Evolutionary conservation across 768 basidiomycete genomes (phyloP), one percentile per base, ranked within the genome.

Genomic region (Lactarius vividus): DNA sequence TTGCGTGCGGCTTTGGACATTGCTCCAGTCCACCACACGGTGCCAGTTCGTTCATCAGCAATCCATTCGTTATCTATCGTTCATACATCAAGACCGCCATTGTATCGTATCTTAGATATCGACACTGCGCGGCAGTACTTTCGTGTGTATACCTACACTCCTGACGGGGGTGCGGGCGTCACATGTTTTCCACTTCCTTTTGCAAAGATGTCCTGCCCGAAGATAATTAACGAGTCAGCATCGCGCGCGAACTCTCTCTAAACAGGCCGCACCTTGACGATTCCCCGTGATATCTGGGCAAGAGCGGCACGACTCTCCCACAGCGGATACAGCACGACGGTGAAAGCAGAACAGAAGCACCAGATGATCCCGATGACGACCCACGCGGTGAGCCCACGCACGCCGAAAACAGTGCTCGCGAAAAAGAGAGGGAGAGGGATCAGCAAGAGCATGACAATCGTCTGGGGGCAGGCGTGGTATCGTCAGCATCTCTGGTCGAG

Each of bases 381-480:
- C 94, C 94, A 97, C 0, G 84, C 88, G 0, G 85, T 83, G 64
- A 93, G 80, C 6, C 89, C 91, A 11, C 76, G 70, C 46, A 83
- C 79, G 28, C 83, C 81, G 67, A 85, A 94, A 28, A 94, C 77
- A 35, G 90, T 88, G 49, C 83, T 82, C 0, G 92, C 87, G 74
- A 90, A 91, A 81, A 96, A 96, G 9, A 96, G 80, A 2, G 94
- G 94, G 1, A 97, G 76, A 0, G 94, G 96, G 61, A 97, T 85
- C 62, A 93, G 61, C 70, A 94, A 77, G 70, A 92, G 81, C 71
- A 92, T 77, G 6, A 92, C 72, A 33, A 88, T 56, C 59, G 85
- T 81, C 88, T 85, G 70, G 15, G 61, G 29, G 37, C 10, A 52
- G 46, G 5, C 11, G 4, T 29, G 35, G 26, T n/a, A 39, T 2